Base-by-base conservation (phyloP, 2,329 filamentous ascomycete genomes). In the Fusarium chaquense region DNA sequence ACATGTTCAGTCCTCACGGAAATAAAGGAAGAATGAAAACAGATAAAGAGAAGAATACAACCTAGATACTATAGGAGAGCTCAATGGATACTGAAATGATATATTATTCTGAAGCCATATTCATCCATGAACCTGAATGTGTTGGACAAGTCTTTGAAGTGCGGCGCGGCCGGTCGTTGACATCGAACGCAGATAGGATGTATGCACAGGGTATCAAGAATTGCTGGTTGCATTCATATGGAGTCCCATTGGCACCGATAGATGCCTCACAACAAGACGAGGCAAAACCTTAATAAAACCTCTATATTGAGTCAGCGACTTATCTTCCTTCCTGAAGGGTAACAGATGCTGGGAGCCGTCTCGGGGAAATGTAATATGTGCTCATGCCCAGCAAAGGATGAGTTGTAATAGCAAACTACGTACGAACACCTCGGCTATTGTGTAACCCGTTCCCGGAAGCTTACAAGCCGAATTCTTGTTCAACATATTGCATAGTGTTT, bases 281-380 rank as follows among this genome's bases (percentile, higher is more conserved):
- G 41, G 10, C 22, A 9, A 15, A 51, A 40, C 24, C 8, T 28
- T 28, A n/a, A 40, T 33, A 40, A 20, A 13, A 26, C 18, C 13
- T 15, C 28, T 20, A 3, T 9, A 24, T 50, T 4, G 9, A 51
- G 11, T 41, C 20, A 15, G 30, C 13, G n/a, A 24, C 30, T 30
- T 36, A n/a, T 33, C 12, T 18, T 20, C 24, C 36, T 44, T 20
- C 12, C 12, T 9, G 5, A 24, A 28, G 12, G 22, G 32, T 36
- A 28, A 44, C 43, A 40, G 26, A 38, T 63, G 43, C 15, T 7
- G 24, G 30, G 30, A 40, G 18, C 49, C 35, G 40, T 33, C 49
- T 63, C 35, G 43, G 49, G 49, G 20, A 49, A 36, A 56, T 57
- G n/a, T n/a, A 16, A 15, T n/a, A 33, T 22, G 30, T 16, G 30